Percentiles rank a stretch among this genome's conserved stretches.
These are phyloP conservation scores for Globisporangium cylindrosporum DNA, from an alignment of 352 stramenopile species.

Conservation along the genomic window DNA sequence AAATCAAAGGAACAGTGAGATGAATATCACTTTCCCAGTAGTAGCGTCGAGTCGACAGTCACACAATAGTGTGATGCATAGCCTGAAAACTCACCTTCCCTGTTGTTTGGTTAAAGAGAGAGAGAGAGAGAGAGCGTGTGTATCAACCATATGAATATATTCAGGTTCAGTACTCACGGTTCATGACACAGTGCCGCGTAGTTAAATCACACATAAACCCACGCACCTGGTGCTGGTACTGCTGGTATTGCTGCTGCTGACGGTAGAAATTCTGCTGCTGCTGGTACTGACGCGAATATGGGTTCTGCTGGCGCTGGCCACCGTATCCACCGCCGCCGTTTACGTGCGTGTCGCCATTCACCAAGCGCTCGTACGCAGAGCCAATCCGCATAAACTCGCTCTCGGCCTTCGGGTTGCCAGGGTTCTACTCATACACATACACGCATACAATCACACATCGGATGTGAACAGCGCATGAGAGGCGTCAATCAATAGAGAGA, in stretches of 20 bases:
- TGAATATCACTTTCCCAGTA: background rate
- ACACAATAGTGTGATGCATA: background rate
- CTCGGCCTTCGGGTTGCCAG: conserved; percentile 57
- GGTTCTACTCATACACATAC: conserved; percentile 36
- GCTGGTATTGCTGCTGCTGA: conserved; percentile 49
- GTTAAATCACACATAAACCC: background rate
- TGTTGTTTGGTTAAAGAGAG: background rate
- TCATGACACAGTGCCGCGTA: background rate
- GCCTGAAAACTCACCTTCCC: background rate
- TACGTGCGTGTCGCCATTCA: conserved; percentile 25
- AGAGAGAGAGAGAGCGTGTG: background rate
- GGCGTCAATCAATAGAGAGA: background rate
- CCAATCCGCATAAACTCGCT: conserved; percentile 77
- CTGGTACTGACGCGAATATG: conserved; percentile 26
- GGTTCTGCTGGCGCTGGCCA: conserved; percentile 10
- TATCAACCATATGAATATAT: background rate
- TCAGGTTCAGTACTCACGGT: background rate
- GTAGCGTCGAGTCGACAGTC: background rate
- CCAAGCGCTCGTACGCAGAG: conserved; percentile 66
- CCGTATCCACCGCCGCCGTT: conserved; percentile 14
- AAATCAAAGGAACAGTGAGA: background rate
- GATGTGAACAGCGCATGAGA: background rate
- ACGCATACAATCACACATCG: background rate
- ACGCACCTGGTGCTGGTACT: conserved; percentile 32
- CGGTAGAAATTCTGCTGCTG: conserved; percentile 47